Base-by-base conservation (phyloP, 2,329 filamentous ascomycete genomes). In the Alternaria sp. region DNA sequence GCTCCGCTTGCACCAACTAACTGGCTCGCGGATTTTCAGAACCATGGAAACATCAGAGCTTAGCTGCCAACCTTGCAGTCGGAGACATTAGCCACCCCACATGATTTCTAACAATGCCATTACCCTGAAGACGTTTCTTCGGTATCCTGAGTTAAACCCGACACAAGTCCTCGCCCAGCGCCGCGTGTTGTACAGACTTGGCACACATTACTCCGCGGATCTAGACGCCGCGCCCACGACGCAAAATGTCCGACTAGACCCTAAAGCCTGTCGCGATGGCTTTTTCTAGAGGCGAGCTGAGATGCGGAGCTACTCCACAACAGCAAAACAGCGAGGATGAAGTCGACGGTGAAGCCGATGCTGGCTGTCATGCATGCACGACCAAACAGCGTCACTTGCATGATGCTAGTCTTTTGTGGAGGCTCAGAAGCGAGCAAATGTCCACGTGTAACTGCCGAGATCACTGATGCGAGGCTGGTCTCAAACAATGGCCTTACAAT, bases 231-330 rank as follows among this genome's bases (percentile, higher is more conserved):
- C 57, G 45, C 28, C 50, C 41, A 49, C 61, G 12, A 60, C 43
- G 33, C 51, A 41, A 47, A 43, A 55, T 23, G 50, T 47, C 51
- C 37, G 57, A 51, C 45, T 58, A 63, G 25, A 55, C 51, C 15
- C 25, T 55, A 7, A 30, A 21, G 57, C 54, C 30, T 59, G 49
- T 58, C 21, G 60, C 61, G 18, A 51, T 56, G 57, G 46, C 41
- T 41, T 26, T 60, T 28, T 51, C 50, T 12, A 60, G 57, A 56
- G 5, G 41, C 57, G 53, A 51, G 61, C 61, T 63, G 61, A 60
- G 37, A 41, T 55, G 51, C 41, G 61, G 57, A 43, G 57, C 57
- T 45, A 37, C 33, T 63, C 51, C 46, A 43, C 57, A 60, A 44
- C 57, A 23, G 30, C 33, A 47, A 51, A 46, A 41, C 37, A 41